Conservation (phyloP, 2,329 filamentous ascomycete genomes). For the Alternaria ethzedia region DNA sequence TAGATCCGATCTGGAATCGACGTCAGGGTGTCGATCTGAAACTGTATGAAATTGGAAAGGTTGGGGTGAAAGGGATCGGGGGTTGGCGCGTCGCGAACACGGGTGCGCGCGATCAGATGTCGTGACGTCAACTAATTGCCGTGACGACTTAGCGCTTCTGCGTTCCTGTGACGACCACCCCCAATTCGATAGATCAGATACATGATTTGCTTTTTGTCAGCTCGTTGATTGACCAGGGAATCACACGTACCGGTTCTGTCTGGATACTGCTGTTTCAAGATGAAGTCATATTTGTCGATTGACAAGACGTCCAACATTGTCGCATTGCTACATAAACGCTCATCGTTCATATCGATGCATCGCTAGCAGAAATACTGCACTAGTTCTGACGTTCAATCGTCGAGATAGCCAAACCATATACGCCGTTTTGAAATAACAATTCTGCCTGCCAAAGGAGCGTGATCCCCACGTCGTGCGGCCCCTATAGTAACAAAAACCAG, state of each 20-base stretch:
- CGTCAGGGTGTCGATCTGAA: slow-evolving; percentile 3
- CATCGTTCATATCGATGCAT: slow-evolving; percentile 8
- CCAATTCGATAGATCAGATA: not conserved
- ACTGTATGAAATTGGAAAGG: slow-evolving; percentile 1
- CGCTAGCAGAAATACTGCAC: slow-evolving; percentile 11
- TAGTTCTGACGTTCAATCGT: slow-evolving; percentile 10
- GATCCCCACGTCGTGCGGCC: slow-evolving; percentile 13
- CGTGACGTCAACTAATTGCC: slow-evolving; percentile 8
- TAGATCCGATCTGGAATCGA: not conserved
- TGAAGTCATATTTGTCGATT: not conserved
- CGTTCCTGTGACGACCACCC: not conserved
- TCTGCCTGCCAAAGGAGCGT: slow-evolving; percentile 21
- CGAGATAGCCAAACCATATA: slow-evolving; percentile 9
- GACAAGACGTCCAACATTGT: slow-evolving; percentile 4
- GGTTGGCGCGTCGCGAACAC: slow-evolving; percentile 2
- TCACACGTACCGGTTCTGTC: not conserved
- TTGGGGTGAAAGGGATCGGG: not conserved
- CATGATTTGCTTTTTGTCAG: not conserved
- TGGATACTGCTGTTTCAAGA: not conserved
- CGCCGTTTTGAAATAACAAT: slow-evolving; percentile 7
- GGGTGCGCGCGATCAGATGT: not conserved
- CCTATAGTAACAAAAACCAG: slow-evolving; percentile 19
- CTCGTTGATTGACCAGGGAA: not conserved
- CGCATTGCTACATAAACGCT: slow-evolving; percentile 14
- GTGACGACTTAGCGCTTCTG: not conserved